Conservation (phyloP, 306 rosid genomes). For the Cicer bijugum region DNA sequence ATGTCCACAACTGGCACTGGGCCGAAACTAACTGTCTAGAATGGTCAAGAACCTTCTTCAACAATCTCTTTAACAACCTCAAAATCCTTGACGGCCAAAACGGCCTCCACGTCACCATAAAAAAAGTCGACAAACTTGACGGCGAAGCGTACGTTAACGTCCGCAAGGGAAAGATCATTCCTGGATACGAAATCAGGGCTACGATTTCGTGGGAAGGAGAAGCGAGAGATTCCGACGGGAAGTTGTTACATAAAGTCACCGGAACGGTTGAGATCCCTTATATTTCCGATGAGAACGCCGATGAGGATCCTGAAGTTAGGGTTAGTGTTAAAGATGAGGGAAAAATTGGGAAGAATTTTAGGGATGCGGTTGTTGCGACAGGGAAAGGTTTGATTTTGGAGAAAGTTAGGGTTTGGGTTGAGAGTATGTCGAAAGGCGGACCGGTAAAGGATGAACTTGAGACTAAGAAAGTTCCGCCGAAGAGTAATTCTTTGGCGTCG, state of each 20-base stretch:
- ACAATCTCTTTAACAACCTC: slow-evolving; percentile 60
- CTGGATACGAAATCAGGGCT: slow-evolving; percentile 80
- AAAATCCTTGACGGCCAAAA: slow-evolving; percentile 58
- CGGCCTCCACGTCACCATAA: slow-evolving; percentile 47
- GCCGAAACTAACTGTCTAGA: slow-evolving; percentile 84
- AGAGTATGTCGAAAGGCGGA: slow-evolving; percentile 82
- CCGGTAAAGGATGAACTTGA: slow-evolving; percentile 85
- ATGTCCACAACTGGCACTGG: slow-evolving; percentile 99
- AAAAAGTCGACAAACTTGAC: slow-evolving; percentile 56
- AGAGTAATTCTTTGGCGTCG: slow-evolving; percentile 33
- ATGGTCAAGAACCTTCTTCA: slow-evolving; percentile 74
- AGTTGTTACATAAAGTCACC: slow-evolving; percentile 58
- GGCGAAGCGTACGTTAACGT: slow-evolving; percentile 94
- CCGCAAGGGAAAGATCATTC: slow-evolving; percentile 90
- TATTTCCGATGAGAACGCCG: slow-evolving; percentile 92
- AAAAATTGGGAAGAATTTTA: slow-evolving; percentile 61
- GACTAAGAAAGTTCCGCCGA: slow-evolving; percentile 51
- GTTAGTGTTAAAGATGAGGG: slow-evolving; percentile 75
- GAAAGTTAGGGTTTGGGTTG: slow-evolving; percentile 73
- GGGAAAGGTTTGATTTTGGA: slow-evolving; percentile 77
- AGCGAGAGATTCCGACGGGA: slow-evolving; percentile 64
- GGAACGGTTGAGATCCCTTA: slow-evolving; percentile 84
- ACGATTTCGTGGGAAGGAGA: slow-evolving; percentile 75
- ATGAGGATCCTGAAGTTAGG: slow-evolving; percentile 85
- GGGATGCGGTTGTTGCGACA: slow-evolving; percentile 65